Evolutionary conservation across 2,329 filamentous ascomycete genomes (phyloP).

Genomic region (Colletotrichum phormii): DNA sequence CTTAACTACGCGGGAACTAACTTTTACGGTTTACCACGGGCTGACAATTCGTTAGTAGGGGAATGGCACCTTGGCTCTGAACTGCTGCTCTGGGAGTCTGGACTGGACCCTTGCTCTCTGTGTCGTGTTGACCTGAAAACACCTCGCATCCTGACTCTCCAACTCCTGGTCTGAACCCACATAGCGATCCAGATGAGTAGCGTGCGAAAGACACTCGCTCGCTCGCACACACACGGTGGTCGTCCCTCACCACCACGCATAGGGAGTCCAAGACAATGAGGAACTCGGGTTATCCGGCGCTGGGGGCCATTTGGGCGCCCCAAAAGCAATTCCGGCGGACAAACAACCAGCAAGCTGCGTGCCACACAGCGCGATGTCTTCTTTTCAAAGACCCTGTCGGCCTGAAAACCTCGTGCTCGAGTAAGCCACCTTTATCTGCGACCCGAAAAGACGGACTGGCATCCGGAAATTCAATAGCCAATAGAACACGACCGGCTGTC

Average conservation of each 20-base stretch:
- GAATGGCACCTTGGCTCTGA: not conserved
- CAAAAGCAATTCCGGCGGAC: constrained; percentile 13
- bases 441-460: not conserved
- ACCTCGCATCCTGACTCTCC: not conserved
- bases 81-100: not conserved
- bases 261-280: constrained; percentile 29
- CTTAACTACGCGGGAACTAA: not conserved
- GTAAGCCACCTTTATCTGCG: not conserved
- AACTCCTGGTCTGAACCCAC: constrained; percentile 11
- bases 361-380: not conserved
- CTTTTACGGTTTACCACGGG: not conserved
- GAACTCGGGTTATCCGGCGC: constrained; percentile 1
- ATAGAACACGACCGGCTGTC: not conserved
- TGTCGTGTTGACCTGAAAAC: not conserved
- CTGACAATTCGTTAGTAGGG: not conserved
- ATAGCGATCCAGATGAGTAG: constrained; percentile 20
- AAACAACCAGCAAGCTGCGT: constrained; percentile 5
- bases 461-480: not conserved
- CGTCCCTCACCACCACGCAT: not conserved
- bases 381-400: not conserved
- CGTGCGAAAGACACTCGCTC: constrained; percentile 12
- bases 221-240: not conserved
- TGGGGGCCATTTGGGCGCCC: not conserved
- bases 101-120: constrained; percentile 2
- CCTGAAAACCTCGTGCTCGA: not conserved